phyloP scores from a whole-genome alignment of 2,329 filamentous ascomycete species.

The Aspergillus costaricaensis region DNA sequence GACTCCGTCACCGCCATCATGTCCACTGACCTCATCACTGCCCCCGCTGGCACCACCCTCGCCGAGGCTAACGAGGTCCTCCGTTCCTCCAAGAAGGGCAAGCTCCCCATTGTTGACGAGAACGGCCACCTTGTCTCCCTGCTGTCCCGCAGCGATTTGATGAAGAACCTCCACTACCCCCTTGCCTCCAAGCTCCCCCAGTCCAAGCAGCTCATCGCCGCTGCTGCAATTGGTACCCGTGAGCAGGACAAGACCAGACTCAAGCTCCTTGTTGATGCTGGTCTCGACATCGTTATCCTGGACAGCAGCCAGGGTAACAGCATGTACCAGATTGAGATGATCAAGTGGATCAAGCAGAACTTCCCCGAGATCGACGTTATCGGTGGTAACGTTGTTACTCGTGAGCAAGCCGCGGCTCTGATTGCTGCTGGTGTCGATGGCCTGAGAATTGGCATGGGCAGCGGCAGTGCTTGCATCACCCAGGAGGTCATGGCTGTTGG shows the following conservation, averaged over 20 bases:
- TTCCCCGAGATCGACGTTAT: slow-evolving; percentile 90
- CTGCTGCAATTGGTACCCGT: slow-evolving; percentile 91
- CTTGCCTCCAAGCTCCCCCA: slow-evolving; percentile 93
- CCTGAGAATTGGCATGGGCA: slow-evolving; percentile 97
- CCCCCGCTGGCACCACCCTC: slow-evolving; percentile 77
- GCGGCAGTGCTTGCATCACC: slow-evolving; percentile 96
- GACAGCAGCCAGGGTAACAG: slow-evolving; percentile 98
- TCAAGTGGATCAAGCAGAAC: slow-evolving; percentile 89
- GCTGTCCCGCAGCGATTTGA: slow-evolving; percentile 91
- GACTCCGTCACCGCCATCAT: slow-evolving; percentile 85
- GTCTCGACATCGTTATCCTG: slow-evolving; percentile 90
- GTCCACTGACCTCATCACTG: slow-evolving; percentile 92
- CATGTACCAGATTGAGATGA: slow-evolving; percentile 98
- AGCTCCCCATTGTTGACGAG: slow-evolving; percentile 87
- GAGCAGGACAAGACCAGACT: slow-evolving; percentile 89
- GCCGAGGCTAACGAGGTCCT: slow-evolving; percentile 90
- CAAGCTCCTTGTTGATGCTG: slow-evolving; percentile 85
- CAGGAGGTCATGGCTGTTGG: slow-evolving; percentile 99
- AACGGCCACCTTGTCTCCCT: slow-evolving; percentile 85
- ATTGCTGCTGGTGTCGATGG: slow-evolving; percentile 95
- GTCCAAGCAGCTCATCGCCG: slow-evolving; percentile 96
- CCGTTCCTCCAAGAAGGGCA: slow-evolving; percentile 96
- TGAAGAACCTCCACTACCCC: slow-evolving; percentile 98
- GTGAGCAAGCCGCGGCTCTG: slow-evolving; percentile 88
- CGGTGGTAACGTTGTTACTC: slow-evolving; percentile 96